Evolutionary conservation across 768 basidiomycete genomes (phyloP).

Genomic region (Mycena polygramma): DNA sequence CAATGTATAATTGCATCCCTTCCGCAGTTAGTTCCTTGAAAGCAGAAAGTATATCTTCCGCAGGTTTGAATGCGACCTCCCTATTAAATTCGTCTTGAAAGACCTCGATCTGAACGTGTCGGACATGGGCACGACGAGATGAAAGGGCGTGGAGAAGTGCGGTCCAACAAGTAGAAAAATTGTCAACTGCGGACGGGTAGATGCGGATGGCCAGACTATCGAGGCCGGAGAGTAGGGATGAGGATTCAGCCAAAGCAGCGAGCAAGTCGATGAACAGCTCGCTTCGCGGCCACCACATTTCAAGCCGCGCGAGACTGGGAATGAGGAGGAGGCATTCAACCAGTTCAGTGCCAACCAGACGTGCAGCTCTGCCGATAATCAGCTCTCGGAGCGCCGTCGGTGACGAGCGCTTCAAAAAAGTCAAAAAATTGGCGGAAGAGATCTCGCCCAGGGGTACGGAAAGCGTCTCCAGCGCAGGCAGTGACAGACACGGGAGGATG

Average conservation of each 20-base stretch:
- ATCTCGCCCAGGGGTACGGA: neutral
- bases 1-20: neutral
- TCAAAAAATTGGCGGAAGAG: neutral
- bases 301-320: neutral
- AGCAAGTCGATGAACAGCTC: neutral
- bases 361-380: neutral
- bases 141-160: neutral
- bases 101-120: neutral
- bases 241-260: neutral
- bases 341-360: neutral
- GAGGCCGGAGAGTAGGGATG: neutral
- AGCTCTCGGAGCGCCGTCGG: neutral
- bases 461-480: neutral
- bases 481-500: neutral
- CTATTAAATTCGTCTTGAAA: too few relatives aligned
- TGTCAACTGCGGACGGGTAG: neutral
- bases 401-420: slow-evolving; percentile 3
- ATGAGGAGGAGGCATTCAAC: neutral
- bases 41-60: neutral
- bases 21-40: neutral
- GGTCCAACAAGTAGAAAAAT: neutral
- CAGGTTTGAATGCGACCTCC: too few relatives aligned
- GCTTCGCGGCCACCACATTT: neutral
- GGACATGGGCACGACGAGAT: neutral
- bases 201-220: neutral